Conservation (phyloP, 257 asterid genomes). For the Gardenia jasminoides region DNA sequence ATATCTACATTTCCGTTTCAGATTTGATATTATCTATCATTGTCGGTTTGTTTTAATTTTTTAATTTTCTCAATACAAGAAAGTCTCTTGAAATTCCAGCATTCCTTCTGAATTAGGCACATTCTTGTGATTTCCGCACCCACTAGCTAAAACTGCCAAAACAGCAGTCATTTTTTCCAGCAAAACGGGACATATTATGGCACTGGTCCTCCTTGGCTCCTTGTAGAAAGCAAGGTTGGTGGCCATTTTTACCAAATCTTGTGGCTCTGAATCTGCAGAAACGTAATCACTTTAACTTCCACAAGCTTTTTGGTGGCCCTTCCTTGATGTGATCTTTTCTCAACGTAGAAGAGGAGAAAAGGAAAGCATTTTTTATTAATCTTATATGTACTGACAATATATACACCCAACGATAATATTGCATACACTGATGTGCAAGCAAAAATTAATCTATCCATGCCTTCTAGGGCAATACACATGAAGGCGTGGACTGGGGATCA, state of each 20-base stretch:
- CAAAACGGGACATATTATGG: background rate
- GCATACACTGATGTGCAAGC: too few relatives aligned
- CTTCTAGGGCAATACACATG: too few relatives aligned
- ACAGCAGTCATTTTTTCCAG: background rate
- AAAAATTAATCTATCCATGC: too few relatives aligned
- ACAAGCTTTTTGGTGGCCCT: background rate
- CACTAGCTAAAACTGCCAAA: background rate
- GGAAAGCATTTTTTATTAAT: too few relatives aligned
- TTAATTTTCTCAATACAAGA: background rate
- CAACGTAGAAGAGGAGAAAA: background rate
- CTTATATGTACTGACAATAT: too few relatives aligned
- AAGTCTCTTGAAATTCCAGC: background rate
- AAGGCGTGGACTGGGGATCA: too few relatives aligned
- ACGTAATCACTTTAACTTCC: slow-evolving; percentile 11
- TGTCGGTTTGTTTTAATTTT: background rate
- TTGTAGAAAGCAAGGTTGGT: background rate
- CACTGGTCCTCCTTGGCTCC: background rate
- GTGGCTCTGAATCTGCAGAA: slow-evolving; percentile 15
- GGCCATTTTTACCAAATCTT: background rate
- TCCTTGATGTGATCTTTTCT: background rate
- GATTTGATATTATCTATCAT: background rate
- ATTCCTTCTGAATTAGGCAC: background rate
- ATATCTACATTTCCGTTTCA: background rate
- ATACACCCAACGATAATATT: too few relatives aligned
- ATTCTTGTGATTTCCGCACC: background rate